Evolutionary conservation across 768 basidiomycete genomes (phyloP), one percentile per base, ranked within the genome.

Genomic region (Mycena rosella): DNA sequence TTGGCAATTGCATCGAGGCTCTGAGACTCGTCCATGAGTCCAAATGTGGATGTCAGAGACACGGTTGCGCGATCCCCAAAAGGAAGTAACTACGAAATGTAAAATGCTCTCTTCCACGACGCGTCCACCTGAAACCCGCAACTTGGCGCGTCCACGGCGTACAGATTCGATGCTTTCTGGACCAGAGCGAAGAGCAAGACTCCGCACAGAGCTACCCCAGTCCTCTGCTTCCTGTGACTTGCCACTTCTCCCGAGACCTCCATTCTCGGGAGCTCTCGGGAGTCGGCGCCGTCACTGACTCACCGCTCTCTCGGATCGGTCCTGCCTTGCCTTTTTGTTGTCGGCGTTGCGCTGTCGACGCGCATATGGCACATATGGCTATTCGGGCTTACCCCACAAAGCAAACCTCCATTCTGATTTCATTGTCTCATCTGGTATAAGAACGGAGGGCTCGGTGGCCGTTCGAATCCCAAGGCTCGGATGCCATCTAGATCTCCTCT

Each of bases 1-100:
- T 85, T 83, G 6, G 87, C 83, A 15, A 94, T 82, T 11, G 88
- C 90, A 55, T 92, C 90, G 60, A 94, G 84, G 30, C 86, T 83
- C 62, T 87, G 81, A 32, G 84, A 77, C 72, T 89, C 87, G 75
- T 89, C 84, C 89, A 89, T 91, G 36, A 36, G 32, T 18, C 24
- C 22, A 24, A 24, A 30, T 51, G 8, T 53, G 32, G 53, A 36
- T 34, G 54, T 24, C 24, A 44, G 55, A 51, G 36, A 55, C 63
- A 55, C 53, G 60, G 52, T 30, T 29, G 22, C 40, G 20, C 34
- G 9, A 40, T 34, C 29, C 30, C 56, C 29, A 34, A 58, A 58
- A n/a, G 44, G 56, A 47, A 22, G 32, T 34, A 13, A 34, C 32
- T 13, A 22, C 20, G 20, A 20, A 15, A 47, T 47, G 8, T 18